These are phyloP conservation scores for Aspergillus haitiensis DNA, from an alignment of 495 filamentous ascomycete genomes.

Conservation along the genomic window DNA sequence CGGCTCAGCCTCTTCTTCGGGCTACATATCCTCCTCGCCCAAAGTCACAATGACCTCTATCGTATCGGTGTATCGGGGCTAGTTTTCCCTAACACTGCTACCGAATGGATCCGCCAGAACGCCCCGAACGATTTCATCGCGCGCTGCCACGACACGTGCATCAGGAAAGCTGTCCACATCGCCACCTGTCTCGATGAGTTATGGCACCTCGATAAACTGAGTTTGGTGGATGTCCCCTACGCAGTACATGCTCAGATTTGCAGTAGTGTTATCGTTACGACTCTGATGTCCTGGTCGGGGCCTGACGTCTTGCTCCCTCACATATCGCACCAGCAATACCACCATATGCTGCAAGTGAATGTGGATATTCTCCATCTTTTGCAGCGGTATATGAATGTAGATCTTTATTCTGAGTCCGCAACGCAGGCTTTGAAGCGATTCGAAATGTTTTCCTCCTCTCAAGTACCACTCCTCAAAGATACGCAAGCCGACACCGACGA, in stretches of 20 bases:
- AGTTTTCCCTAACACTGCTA: neutral
- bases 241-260: neutral
- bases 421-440: neutral
- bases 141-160: neutral
- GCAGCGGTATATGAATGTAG: neutral
- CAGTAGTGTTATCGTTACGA: neutral
- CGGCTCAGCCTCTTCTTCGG: constrained; percentile 1
- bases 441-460: neutral
- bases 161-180: neutral
- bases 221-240: neutral
- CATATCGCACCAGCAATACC: neutral
- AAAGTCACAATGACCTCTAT: neutral
- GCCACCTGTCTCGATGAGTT: neutral
- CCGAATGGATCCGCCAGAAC: constrained; percentile 1
- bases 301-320: neutral
- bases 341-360: neutral
- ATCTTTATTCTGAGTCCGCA: neutral
- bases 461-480: neutral
- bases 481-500: too few species aligned
- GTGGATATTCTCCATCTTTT: neutral
- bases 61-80: neutral
- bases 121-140: neutral
- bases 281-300: neutral
- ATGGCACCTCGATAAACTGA: neutral
- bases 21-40: neutral